Base-by-base conservation (phyloP, 371 early-diverging fungal genomes). In the Syncephalis fuscata region DNA sequence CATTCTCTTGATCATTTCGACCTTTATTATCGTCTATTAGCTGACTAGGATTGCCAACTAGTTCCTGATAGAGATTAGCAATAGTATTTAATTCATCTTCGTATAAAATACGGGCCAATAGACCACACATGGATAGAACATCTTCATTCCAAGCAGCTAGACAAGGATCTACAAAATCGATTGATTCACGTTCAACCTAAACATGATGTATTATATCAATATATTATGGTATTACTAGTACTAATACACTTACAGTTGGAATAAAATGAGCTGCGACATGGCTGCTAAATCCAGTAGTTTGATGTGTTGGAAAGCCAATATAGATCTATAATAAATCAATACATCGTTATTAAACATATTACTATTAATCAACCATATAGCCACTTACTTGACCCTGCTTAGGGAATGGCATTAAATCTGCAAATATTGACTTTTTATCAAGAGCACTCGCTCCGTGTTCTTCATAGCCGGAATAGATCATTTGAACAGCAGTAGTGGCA, bases 221-320 rank as follows among this genome's bases (percentile, higher is more conserved):
- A 27, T 21, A 40, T 2, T 9, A 15, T 3, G 11, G 15, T 3
- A 38, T 37, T 3, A 15, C 8, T 7, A 22, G 16, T 16, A 9
- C n/a, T 46, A 25, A n/a, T 20, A 57, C 7, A 39, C 44, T 53
- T 49, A 76, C 87, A 16, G 89, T 88, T 2, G 92, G 92, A 51
- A 92, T 91, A 46, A 92, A 71, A 8, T 84, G 80, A 7, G 79
- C 86, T 0, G 87, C 87, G 51, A 91, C 65, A 52, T 86, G 86
- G 25, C 76, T 74, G 46, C 75, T 70, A 55, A 80, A 85, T 3
- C 92, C 92, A 0, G 91, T 91, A 0, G 92, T 91, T 55, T 92
- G 88, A 55, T 87, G 85, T 4, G 88, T 90, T 0, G 85, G 82
- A 53, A 92, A 89, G 0, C 87, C 92, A 51, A 92, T 92, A 55